Conservation (phyloP, 2,329 filamentous ascomycete species). For the Fusarium austroafricanum region DNA sequence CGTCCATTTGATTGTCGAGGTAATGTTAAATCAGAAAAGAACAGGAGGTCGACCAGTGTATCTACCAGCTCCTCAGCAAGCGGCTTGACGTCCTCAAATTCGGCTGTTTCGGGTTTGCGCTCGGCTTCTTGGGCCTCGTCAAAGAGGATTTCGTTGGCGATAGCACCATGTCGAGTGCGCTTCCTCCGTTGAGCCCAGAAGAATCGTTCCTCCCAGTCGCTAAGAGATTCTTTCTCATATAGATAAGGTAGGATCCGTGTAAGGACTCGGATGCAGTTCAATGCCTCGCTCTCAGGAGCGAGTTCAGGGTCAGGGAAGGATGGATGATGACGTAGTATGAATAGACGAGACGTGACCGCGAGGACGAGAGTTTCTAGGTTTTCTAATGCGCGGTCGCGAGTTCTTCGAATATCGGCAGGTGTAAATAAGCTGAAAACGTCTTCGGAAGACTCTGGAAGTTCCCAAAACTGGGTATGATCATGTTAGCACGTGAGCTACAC, state of each 20-base stretch:
- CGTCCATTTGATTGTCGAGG: conserved; percentile 77
- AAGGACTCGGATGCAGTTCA: conserved; percentile 94
- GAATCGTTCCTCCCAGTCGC: conserved; percentile 90
- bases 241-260: conserved; percentile 91
- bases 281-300: conserved; percentile 85
- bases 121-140: conserved; percentile 75
- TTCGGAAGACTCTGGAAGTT: conserved; percentile 93
- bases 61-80: conserved; percentile 94
- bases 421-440: conserved; percentile 98
- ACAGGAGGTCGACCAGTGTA: conserved; percentile 86
- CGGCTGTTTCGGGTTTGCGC: conserved; percentile 61
- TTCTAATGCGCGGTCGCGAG: conserved; percentile 83
- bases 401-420: conserved; percentile 86
- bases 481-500: conserved; percentile 37
- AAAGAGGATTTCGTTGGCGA: conserved; percentile 83
- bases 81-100: conserved; percentile 85
- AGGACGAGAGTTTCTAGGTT: conserved; percentile 92
- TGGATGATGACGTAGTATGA: conserved; percentile 85
- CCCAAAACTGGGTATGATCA: conserved; percentile 79
- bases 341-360: conserved; percentile 84
- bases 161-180: conserved; percentile 73
- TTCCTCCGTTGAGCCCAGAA: conserved; percentile 86
- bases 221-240: conserved; percentile 87
- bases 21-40: conserved; percentile 90
- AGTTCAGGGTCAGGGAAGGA: conserved; percentile 90